Conservation (phyloP, 1,139 yeast species). For the Lodderomyces jiufengensis region DNA sequence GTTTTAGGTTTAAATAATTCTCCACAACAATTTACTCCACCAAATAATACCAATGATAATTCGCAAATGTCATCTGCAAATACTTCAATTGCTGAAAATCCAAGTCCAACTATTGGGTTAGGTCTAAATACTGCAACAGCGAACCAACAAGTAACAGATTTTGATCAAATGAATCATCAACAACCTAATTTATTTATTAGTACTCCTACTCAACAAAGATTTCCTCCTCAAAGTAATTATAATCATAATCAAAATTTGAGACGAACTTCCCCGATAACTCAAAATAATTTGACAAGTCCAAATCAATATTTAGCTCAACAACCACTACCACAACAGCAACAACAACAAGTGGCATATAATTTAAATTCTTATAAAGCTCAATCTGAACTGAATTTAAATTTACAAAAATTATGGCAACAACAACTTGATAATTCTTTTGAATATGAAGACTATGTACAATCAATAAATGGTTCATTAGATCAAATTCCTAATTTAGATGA, state of each 20-base stretch:
- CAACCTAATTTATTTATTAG: conserved; percentile 1
- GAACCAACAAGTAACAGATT: conserved; percentile 1
- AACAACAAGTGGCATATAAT: background rate
- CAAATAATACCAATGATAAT: background rate
- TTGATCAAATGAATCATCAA: conserved; percentile 1
- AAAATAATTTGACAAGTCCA: conserved; percentile 7
- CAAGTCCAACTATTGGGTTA: conserved; percentile 11
- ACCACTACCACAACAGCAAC: conserved; percentile 6
- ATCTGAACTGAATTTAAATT: conserved; percentile 8
- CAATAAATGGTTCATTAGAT: background rate
- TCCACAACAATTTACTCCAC: conserved; percentile 9
- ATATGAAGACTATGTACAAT: background rate
- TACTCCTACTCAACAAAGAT: conserved; percentile 1
- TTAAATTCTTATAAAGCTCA: conserved; percentile 3
- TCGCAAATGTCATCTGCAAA: conserved; percentile 2
- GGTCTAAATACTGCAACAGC: conserved; percentile 11
- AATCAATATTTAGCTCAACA: conserved; percentile 10
- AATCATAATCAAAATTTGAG: conserved; percentile 2
- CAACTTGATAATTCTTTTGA: conserved; percentile 1
- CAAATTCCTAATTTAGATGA: background rate
- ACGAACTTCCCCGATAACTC: conserved; percentile 2
- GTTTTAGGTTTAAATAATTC: conserved; percentile 6
- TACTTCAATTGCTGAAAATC: conserved; percentile 3
- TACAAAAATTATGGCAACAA: conserved; percentile 6
- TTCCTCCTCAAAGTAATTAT: background rate